Evolutionary conservation across 1,284 basidiomycete genomes (phyloP), one percentile per base, ranked within the genome.

Genomic region (Microbotryum scabiosae): DNA sequence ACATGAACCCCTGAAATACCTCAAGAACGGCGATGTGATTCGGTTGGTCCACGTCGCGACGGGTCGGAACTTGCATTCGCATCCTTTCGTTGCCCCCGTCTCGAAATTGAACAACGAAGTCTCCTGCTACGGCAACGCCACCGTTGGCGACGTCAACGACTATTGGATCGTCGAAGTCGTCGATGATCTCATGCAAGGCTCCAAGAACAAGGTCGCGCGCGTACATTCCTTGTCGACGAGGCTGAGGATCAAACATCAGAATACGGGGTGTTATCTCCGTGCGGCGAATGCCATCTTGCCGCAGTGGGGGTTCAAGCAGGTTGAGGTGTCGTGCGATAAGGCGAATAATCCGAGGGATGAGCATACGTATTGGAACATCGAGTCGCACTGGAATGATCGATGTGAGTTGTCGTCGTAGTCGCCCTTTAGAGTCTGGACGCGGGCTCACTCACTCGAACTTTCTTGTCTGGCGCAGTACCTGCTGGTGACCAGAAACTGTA

Each of bases 261-360:
- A 78, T 44, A 78, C 88, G 14, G 88, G 87, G 5, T 97, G 92
- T 74, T 97, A 97, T 77, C 77, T 98, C 50, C 82, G 86, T 25
- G 93, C 94, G 4, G 88, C 88, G 54, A 97, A 94, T 73, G 82
- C 85, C 1, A 81, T 90, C 50, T 77, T 99, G 45, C 94, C 96
- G 2, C 90, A 96, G 76, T 98, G 94, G 96, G 94, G 94, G 25
- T 99, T 97, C 83, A 97, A 97, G 78, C 96, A 99, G 78, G 82
- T 97, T 62, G 94, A 98, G 75, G 93, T 97, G 51, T 87, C 85
- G 65, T 98, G 96, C 76, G 85, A 86, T 63, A 91, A 90, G 76
- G 85, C 90, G 73, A 88, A 93, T 74, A 84, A 90, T 71, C 84
- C 84, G 1, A 80, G 78, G 43, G 90, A 97, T 75, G 75, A 82